Evolutionary conservation across 2,329 filamentous ascomycete genomes (phyloP).

Genomic region (Dothideomycetes sp.): DNA sequence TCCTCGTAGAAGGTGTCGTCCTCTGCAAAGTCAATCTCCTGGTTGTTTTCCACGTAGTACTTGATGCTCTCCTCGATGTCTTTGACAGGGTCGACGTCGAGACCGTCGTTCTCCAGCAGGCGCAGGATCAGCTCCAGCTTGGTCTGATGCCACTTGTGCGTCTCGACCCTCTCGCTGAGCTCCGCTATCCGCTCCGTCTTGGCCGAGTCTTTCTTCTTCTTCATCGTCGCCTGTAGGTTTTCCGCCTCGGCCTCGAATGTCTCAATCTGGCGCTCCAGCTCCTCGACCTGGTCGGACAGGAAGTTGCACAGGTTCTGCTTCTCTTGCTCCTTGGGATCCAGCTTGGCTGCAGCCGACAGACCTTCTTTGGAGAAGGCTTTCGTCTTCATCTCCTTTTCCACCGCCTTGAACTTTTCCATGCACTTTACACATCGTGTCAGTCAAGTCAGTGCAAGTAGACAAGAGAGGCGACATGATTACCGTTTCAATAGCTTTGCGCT

Average conservation of each 20-base stretch:
- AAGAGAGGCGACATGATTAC: constrained; percentile 40
- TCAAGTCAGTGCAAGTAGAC: constrained; percentile 17
- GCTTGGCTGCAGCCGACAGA: constrained; percentile 76
- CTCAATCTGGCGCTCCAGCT: constrained; percentile 90
- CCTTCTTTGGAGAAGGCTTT: constrained; percentile 99
- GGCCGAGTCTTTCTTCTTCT: constrained; percentile 79
- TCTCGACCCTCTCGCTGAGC: constrained; percentile 73
- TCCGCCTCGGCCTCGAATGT: constrained; percentile 83
- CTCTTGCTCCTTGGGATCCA: constrained; percentile 96
- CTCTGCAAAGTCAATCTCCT: constrained; percentile 81
- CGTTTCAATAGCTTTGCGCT: constrained; percentile 94
- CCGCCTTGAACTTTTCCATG: constrained; percentile 99
- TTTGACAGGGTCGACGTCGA: constrained; percentile 77
- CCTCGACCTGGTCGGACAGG: constrained; percentile 75
- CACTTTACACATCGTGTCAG: constrained; percentile 42
- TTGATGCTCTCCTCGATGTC: constrained; percentile 86
- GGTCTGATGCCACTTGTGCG: constrained; percentile 91
- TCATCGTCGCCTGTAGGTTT: constrained; percentile 73
- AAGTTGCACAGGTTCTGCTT: constrained; percentile 84
- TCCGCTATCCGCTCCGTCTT: constrained; percentile 84
- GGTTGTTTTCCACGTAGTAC: constrained; percentile 88
- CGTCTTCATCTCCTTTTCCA: constrained; percentile 99
- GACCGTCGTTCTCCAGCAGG: constrained; percentile 81
- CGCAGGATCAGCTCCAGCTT: constrained; percentile 86
- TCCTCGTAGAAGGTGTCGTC: constrained; percentile 95